These are phyloP conservation scores for Cylindrotheca fusiformis DNA, from an alignment of 108 stramenopile species.

Conservation along the genomic window DNA sequence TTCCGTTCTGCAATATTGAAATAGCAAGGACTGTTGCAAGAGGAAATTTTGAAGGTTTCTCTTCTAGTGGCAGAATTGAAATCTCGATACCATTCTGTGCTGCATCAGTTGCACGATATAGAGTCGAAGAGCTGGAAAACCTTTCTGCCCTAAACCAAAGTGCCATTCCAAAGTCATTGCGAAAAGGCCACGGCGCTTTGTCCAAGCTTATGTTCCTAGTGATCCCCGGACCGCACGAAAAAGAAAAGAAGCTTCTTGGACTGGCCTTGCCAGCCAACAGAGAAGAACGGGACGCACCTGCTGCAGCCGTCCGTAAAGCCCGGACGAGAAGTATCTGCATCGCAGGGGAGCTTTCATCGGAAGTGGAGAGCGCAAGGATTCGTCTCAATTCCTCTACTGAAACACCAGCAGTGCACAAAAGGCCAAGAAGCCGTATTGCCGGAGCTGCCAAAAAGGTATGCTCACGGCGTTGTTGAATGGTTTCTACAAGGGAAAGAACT, in stretches of 20 bases:
- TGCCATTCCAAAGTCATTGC: constrained; percentile 74
- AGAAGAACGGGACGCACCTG: constrained; percentile 46
- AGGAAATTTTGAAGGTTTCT: constrained; percentile 7
- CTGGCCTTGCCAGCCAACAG: constrained; percentile 46
- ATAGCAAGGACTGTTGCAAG: constrained; percentile 26
- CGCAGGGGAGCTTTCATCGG: constrained; percentile 1
- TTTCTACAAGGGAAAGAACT: constrained; percentile 9
- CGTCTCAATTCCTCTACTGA: constrained; percentile 37
- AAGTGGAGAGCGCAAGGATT: constrained; percentile 33
- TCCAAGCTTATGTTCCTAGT: constrained; percentile 33
- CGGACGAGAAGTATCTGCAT: constrained; percentile 46
- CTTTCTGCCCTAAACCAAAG: constrained; percentile 77
- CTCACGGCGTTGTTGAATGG: constrained; percentile 17
- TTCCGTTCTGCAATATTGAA: constrained; percentile 39
- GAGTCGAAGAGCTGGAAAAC: constrained; percentile 34
- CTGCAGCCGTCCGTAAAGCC: constrained; percentile 49
- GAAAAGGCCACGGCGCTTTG: constrained; percentile 71
- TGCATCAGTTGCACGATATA: constrained; percentile 43
- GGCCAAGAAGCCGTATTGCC: constrained; percentile 50
- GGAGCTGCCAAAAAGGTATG: constrained; percentile 40
- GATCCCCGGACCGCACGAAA: constrained; percentile 36
- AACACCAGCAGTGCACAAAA: constrained; percentile 47
- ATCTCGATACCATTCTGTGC: constrained; percentile 60
- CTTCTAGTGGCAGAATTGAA: constrained; percentile 38
- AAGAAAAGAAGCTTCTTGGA: constrained; percentile 62